Conservation (phyloP, 495 filamentous ascomycete genomes). For the Daldinia childiae region DNA sequence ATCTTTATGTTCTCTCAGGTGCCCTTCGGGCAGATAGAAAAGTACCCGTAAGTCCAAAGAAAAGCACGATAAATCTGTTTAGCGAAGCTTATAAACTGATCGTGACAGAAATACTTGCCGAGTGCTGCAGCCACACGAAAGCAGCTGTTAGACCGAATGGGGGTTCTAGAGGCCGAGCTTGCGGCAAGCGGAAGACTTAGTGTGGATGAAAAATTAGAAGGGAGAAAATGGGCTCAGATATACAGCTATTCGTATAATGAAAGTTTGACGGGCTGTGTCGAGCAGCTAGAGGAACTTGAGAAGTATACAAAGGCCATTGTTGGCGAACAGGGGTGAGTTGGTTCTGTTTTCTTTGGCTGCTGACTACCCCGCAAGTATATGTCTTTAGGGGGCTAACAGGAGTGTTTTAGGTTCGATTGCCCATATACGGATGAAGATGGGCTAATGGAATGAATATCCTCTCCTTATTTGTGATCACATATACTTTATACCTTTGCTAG, state of each 20-base stretch:
- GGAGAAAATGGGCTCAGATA: slow-evolving; percentile 47
- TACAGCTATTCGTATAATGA: slow-evolving; percentile 55
- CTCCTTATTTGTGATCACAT: too few species aligned
- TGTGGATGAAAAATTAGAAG: slow-evolving; percentile 31
- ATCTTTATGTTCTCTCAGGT: slow-evolving; percentile 65
- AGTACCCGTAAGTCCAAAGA: slow-evolving; percentile 53
- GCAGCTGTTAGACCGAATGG: slow-evolving; percentile 61
- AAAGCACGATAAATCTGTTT: not conserved
- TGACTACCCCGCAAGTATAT: not conserved
- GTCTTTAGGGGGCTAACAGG: slow-evolving; percentile 1
- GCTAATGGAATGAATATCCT: not conserved
- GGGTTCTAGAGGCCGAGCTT: slow-evolving; percentile 55
- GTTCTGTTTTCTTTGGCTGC: not conserved
- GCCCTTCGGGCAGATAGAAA: slow-evolving; percentile 59
- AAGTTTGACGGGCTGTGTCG: slow-evolving; percentile 65
- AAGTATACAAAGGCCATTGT: slow-evolving; percentile 63
- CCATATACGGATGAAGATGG: slow-evolving; percentile 22
- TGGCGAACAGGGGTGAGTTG: slow-evolving; percentile 60
- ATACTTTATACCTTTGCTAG: too few species aligned
- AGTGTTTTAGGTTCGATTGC: slow-evolving; percentile 32
- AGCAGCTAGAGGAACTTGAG: slow-evolving; percentile 61
- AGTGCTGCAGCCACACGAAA: slow-evolving; percentile 62
- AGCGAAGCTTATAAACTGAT: not conserved
- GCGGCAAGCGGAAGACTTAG: slow-evolving; percentile 42
- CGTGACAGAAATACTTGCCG: slow-evolving; percentile 58